phyloP scores from a whole-genome alignment of 2,329 filamentous ascomycete genomes.

The Bipolaris victoriae region DNA sequence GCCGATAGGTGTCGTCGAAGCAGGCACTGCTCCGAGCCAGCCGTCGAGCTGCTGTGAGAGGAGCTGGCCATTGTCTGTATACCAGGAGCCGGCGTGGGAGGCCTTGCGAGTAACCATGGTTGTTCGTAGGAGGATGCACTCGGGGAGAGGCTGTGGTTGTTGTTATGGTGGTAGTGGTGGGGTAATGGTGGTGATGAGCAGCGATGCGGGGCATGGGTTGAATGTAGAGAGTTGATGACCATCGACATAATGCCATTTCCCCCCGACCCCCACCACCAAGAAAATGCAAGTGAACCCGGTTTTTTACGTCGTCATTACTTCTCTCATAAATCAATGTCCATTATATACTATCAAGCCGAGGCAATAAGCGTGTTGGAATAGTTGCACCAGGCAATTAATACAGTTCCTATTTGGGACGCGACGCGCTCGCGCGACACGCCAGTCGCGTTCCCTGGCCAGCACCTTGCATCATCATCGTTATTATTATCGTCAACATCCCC shows the following conservation, averaged over 20 bases:
- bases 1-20: conserved; percentile 66
- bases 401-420: conserved; percentile 7
- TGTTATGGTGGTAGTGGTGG: background rate
- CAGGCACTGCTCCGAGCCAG: conserved; percentile 76
- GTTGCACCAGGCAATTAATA: background rate
- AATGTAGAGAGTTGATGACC: background rate
- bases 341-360: too few relatives aligned
- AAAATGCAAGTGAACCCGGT: too few relatives aligned
- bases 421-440: conserved; percentile 19
- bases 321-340: too few relatives aligned
- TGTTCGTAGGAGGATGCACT: background rate
- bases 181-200: conserved; percentile 6
- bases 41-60: conserved; percentile 73
- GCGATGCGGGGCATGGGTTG: conserved; percentile 10
- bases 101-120: conserved; percentile 59
- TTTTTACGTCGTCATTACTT: too few relatives aligned
- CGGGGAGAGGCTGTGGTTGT: background rate
- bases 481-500: conserved; percentile 8
- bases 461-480: conserved; percentile 29
- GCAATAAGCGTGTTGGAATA: background rate
- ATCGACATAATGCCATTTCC: conserved; percentile 12
- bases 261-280: background rate
- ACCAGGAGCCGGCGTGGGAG: conserved; percentile 88
- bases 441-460: conserved; percentile 28
- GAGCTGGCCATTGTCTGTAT: conserved; percentile 65